phyloP scores from a whole-genome alignment of 768 basidiomycete species.

The Mycena rosella region DNA sequence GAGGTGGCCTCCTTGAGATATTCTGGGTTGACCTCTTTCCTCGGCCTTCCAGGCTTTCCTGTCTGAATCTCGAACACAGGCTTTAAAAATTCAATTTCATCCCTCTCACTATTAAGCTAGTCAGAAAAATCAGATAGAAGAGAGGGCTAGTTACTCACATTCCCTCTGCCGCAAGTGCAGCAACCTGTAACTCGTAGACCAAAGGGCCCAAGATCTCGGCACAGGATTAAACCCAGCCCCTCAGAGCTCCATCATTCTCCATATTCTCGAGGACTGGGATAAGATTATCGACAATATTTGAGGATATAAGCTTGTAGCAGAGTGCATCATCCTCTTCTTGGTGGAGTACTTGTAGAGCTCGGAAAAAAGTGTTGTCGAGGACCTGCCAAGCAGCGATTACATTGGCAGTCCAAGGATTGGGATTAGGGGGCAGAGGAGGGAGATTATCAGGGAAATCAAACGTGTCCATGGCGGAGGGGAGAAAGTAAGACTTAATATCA shows the following conservation, averaged over 20 bases:
- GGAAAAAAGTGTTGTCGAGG: conserved; percentile 3
- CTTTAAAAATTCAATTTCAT: background rate
- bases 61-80: background rate
- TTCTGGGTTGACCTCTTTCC: conserved; percentile 2
- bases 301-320: conserved; percentile 4
- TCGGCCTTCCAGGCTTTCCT: background rate
- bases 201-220: background rate
- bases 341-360: background rate
- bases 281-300: conserved; percentile 13
- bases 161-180: background rate
- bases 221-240: background rate
- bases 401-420: conserved; percentile 11
- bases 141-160: background rate
- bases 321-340: conserved; percentile 13
- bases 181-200: conserved; percentile 1
- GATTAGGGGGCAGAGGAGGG: conserved; percentile 4
- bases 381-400: background rate
- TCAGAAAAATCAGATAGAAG: background rate
- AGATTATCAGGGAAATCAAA: conserved; percentile 4
- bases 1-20: conserved; percentile 12
- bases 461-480: conserved; percentile 11
- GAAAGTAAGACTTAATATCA: background rate
- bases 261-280: conserved; percentile 10
- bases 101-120: background rate
- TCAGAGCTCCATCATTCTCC: background rate